phyloP scores from a whole-genome alignment of 2,329 filamentous ascomycete genomes.

The Verticillium tricorpus region DNA sequence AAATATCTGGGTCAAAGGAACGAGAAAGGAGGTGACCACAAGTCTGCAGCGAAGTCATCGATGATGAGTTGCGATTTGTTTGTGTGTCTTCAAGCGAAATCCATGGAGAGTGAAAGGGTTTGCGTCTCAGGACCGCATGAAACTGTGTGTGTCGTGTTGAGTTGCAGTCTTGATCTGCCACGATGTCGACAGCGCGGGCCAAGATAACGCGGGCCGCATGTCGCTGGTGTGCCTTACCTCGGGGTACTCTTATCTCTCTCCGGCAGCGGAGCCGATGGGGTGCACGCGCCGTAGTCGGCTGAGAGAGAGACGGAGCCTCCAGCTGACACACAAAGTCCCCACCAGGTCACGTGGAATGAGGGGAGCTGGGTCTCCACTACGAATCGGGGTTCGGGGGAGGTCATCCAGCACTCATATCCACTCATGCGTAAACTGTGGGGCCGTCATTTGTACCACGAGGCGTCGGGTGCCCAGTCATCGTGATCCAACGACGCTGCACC shows the following conservation, averaged over 20 bases:
- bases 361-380: neutral
- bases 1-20: neutral
- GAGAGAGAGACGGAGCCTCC: neutral
- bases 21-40: neutral
- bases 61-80: neutral
- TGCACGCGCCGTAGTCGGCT: neutral
- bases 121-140: neutral
- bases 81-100: neutral
- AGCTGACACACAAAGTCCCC: neutral
- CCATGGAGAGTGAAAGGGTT: neutral
- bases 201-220: neutral
- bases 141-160: neutral
- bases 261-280: neutral
- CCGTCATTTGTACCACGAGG: neutral
- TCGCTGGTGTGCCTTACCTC: neutral
- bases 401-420: neutral
- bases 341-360: neutral
- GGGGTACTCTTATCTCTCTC: neutral
- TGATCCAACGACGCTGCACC: neutral
- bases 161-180: neutral
- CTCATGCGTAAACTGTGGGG: neutral
- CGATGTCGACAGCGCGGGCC: neutral
- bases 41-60: slow-evolving; percentile 3
- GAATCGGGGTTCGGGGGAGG: neutral
- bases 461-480: neutral